phyloP scores from a whole-genome alignment of 345 rosid species.

The Salix koriyanagi region DNA sequence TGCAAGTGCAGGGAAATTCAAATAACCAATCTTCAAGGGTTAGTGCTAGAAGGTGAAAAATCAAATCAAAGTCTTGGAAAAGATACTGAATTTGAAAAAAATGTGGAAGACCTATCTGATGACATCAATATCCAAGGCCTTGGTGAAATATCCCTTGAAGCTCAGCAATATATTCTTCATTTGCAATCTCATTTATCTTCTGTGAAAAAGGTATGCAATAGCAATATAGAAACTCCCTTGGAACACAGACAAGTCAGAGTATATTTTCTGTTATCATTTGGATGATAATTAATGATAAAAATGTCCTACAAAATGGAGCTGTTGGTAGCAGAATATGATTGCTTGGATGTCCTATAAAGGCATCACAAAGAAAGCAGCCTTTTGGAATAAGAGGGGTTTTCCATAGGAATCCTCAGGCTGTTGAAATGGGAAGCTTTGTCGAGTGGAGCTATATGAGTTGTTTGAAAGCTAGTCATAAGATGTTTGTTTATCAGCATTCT shows the following conservation, averaged over 20 bases:
- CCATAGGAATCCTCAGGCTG: not conserved
- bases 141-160: constrained; percentile 67
- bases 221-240: not conserved
- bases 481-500: not conserved
- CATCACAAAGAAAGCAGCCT: not conserved
- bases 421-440: not conserved
- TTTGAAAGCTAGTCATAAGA: not conserved
- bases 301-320: not conserved
- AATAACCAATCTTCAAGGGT: constrained; percentile 40
- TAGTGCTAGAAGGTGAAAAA: constrained; percentile 29
- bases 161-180: constrained; percentile 60
- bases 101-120: constrained; percentile 28
- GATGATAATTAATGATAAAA: not conserved
- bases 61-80: constrained; percentile 23
- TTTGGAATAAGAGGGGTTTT: not conserved
- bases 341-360: not conserved
- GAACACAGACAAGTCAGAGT: not conserved
- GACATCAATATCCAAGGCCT: constrained; percentile 43
- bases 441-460: not conserved
- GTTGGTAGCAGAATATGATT: not conserved
- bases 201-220: constrained; percentile 54
- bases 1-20: constrained; percentile 30
- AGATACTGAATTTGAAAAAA: constrained; percentile 30
- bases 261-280: not conserved
- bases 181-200: constrained; percentile 69